These are phyloP conservation scores for Beverwykella pulmonaria DNA, from an alignment of 495 filamentous ascomycete genomes.

Conservation along the genomic window DNA sequence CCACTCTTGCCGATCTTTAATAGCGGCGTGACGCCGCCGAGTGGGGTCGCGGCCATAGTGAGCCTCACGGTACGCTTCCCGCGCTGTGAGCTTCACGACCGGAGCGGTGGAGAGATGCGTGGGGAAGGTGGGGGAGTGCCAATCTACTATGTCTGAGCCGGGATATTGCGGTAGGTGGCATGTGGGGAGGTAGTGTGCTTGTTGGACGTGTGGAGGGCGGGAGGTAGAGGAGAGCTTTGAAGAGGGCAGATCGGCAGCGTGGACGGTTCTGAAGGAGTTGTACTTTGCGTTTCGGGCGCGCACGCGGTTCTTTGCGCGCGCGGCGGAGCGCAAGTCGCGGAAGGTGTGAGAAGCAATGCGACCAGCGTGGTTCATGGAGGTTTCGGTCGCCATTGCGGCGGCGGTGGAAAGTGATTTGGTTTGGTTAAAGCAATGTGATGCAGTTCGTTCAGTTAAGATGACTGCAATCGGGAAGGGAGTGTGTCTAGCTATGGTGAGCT, in stretches of 20 bases:
- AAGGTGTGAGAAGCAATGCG: neutral
- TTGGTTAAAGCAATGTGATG: no score
- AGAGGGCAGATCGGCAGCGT: constrained; percentile 2
- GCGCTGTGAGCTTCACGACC: neutral
- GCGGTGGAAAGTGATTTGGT: no score
- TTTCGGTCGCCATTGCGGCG: neutral
- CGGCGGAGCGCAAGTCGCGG: constrained; percentile 11
- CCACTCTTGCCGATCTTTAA: neutral
- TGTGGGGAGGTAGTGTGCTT: constrained; percentile 5
- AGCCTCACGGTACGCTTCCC: constrained; percentile 11
- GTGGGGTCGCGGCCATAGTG: neutral
- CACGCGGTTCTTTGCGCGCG: neutral
- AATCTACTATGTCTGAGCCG: neutral
- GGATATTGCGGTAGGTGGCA: neutral
- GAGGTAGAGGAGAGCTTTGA: neutral
- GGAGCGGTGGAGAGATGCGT: constrained; percentile 16
- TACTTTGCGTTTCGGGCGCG: constrained; percentile 2
- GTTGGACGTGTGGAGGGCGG: neutral
- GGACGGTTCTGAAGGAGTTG: constrained; percentile 17
- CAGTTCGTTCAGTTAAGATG: constrained; percentile 23
- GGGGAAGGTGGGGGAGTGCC: neutral
- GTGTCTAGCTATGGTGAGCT: constrained; percentile 4
- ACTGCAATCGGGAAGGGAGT: neutral
- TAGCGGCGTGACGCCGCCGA: neutral
- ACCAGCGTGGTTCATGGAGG: neutral